phyloP scores from a whole-genome alignment of 306 rosid species.

The Benincasa hispida region DNA sequence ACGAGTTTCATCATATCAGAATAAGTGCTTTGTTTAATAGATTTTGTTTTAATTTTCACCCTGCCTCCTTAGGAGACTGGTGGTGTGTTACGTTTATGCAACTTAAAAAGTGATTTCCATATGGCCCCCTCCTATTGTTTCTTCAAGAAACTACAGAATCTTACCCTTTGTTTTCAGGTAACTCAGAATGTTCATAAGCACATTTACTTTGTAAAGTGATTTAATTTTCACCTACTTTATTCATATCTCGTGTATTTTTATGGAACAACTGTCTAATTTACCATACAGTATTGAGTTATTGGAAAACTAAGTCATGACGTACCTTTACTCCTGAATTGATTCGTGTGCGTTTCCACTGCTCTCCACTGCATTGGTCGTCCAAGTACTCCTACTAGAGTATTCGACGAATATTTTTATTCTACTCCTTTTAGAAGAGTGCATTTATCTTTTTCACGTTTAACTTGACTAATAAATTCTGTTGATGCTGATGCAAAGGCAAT shows the following conservation, averaged over 20 bases:
- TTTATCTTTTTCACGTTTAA: no score
- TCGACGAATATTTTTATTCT: no score
- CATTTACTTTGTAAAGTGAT: background rate
- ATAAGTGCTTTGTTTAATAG: background rate
- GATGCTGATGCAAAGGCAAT: no score
- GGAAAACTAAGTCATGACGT: no score
- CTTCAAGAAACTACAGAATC: background rate
- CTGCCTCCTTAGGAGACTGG: conserved; percentile 17
- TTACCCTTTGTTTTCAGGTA: background rate
- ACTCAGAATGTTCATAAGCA: background rate
- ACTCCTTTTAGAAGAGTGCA: no score
- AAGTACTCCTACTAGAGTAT: no score
- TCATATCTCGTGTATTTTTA: no score
- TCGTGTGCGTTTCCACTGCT: no score
- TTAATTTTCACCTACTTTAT: background rate
- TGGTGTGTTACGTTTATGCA: conserved; percentile 8
- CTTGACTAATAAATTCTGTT: no score
- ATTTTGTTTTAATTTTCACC: conserved; percentile 8
- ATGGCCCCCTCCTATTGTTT: background rate
- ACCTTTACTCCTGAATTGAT: no score
- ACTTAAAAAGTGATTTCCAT: background rate
- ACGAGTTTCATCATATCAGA: background rate
- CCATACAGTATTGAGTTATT: background rate
- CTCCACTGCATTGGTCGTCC: no score
- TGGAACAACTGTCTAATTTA: background rate